Base-by-base conservation (phyloP, 164 flowering plant species). In the Stephania cephalantha region DNA sequence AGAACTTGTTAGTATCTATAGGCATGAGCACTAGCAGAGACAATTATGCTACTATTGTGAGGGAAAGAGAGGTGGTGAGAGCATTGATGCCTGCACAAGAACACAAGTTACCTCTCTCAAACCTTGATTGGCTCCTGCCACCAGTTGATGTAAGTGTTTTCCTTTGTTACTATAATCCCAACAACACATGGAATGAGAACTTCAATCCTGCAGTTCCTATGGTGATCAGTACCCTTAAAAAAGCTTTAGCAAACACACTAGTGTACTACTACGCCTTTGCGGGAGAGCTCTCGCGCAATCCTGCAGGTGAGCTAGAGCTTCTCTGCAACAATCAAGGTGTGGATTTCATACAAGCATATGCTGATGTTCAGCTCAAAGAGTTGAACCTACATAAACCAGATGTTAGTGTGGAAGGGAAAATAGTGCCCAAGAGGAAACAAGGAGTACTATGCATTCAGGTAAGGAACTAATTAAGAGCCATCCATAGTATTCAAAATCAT, bases 291-390 rank as follows among this genome's bases (percentile, higher is more conserved):
- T 81, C 81, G 2, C 6, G 29, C 13, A 85, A 81, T 78, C 61
- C 83, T 6, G 53, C 18, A 17, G 84, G 83, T 7, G 85, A 85
- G 79, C 84, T 83, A 4, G 83, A 82, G 74, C 72, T 84, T 13
- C 82, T 83, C 15, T 85, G 88, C 75, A 85, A 82, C 78, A 85
- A 87, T 72, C 73, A 80, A 17, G 90, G 87, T 5, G 88, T 86
- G 1, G 85, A 83, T 66, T 87, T 85, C 30, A 12, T 75, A 0
- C 82, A 85, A 71, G 90, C 86, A 20, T 75, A 61, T 13, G 86
- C 85, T 4, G 87, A 25, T 25, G 25, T 25, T 25, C 25, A 25
- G 25, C 25, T 25, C 25, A 25, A 25, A 85, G 74, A 83, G 8
- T 77, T 87, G 15, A 31, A 81, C n/a, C 71, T 87, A 25, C 78